Percentiles rank a stretch among this genome's conserved stretches.
phyloP scores from a whole-genome alignment of 768 basidiomycete genomes.

The Xanthoconium stramineum region DNA sequence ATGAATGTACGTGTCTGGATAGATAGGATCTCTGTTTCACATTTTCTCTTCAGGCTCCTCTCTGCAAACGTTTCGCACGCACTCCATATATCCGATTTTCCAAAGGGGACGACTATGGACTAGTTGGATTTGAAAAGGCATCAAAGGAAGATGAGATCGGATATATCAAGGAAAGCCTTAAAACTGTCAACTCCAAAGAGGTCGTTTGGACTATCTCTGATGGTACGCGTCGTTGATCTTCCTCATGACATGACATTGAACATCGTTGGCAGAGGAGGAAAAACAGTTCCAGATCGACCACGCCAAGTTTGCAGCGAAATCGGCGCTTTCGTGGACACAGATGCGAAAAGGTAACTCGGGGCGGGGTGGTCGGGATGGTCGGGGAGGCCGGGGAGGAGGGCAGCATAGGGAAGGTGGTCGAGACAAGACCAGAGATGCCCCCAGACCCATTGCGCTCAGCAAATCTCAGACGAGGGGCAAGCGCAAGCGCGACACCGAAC shows the following conservation, averaged over 20 bases:
- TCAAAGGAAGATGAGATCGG: conserved; percentile 70
- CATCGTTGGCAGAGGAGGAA: conserved; percentile 55
- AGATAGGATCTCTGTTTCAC: background rate
- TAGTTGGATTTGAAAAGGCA: conserved; percentile 57
- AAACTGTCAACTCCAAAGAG: conserved; percentile 60
- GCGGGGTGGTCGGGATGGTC: conserved; percentile 46
- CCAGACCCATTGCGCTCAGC: conserved; percentile 24
- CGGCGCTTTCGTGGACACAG: conserved; percentile 39
- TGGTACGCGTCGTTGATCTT: conserved; percentile 38
- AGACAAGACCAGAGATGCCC: conserved; percentile 14
- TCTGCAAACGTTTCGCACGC: conserved; percentile 45
- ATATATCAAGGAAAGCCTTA: conserved; percentile 64
- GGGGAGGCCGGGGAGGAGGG: conserved; percentile 19
- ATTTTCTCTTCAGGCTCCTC: conserved; percentile 33
- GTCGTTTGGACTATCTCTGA: conserved; percentile 63
- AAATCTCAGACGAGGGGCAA: conserved; percentile 63
- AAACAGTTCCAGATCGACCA: conserved; percentile 72
- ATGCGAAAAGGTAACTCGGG: conserved; percentile 34
- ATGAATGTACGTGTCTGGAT: conserved; percentile 42
- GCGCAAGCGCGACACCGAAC: conserved; percentile 72
- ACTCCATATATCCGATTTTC: conserved; percentile 47
- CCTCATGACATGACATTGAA: background rate
- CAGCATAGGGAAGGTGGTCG: conserved; percentile 26
- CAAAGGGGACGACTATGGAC: conserved; percentile 43
- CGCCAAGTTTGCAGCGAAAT: conserved; percentile 63